phyloP scores from a whole-genome alignment of 768 basidiomycete species.

The Phaeolepiota aurea region DNA sequence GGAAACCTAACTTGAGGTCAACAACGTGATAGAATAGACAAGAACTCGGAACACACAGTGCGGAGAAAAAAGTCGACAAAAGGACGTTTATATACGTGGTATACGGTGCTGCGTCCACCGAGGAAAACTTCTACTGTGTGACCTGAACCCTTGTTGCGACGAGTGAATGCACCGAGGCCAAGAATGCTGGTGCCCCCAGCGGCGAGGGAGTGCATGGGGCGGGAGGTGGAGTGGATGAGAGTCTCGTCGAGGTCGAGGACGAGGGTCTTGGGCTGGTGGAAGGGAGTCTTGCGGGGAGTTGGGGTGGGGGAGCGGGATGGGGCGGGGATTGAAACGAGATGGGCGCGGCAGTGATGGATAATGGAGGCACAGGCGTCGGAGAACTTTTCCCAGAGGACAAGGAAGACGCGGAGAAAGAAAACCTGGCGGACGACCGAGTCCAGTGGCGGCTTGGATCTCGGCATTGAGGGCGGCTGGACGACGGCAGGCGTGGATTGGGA shows the following conservation, averaged over 20 bases:
- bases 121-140: slow-evolving; percentile 92
- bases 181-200: slow-evolving; percentile 53
- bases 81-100: slow-evolving; percentile 97
- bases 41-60: slow-evolving; percentile 14
- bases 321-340: not conserved
- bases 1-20: no score
- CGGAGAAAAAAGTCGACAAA: slow-evolving; percentile 71
- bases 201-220: slow-evolving; percentile 46
- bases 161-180: slow-evolving; percentile 42
- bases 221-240: slow-evolving; percentile 92
- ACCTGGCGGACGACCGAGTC: slow-evolving; percentile 46
- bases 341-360: not conserved
- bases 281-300: slow-evolving; percentile 54
- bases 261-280: slow-evolving; percentile 86
- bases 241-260: slow-evolving; percentile 98
- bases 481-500: slow-evolving; percentile 8
- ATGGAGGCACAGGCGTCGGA: slow-evolving; percentile 54
- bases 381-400: slow-evolving; percentile 62
- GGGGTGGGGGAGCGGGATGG: slow-evolving; percentile 28
- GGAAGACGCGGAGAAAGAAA: slow-evolving; percentile 64
- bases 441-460: slow-evolving; percentile 27
- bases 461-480: slow-evolving; percentile 18
- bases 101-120: slow-evolving; percentile 81
- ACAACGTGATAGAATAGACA: slow-evolving; percentile 5
- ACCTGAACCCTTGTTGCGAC: slow-evolving; percentile 60